Percentiles rank a stretch among this genome's conserved stretches.
phyloP scores from a whole-genome alignment of 805 yeast species.

The Candida golubevii region DNA sequence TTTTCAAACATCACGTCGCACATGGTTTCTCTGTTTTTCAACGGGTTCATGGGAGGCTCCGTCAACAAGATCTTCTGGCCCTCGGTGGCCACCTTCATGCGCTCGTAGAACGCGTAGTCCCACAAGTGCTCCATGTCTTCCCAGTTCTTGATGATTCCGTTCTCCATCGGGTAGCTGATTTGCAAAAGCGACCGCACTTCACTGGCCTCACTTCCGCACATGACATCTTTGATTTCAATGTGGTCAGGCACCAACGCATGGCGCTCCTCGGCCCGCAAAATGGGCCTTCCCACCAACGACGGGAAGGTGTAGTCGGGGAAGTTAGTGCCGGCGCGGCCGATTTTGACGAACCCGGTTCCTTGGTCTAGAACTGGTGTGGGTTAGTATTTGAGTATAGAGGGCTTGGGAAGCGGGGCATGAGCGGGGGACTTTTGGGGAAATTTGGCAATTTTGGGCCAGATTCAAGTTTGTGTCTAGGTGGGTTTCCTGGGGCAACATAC shows the following conservation, averaged over 20 bases:
- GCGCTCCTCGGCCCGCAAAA: slow-evolving; percentile 93
- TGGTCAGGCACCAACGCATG: slow-evolving; percentile 48
- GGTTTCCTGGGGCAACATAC: slow-evolving; percentile 8
- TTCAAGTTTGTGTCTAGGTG: no score
- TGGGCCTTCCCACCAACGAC: slow-evolving; percentile 95
- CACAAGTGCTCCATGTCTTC: slow-evolving; percentile 97
- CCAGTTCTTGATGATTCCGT: slow-evolving; percentile 94
- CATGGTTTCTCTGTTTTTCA: slow-evolving; percentile 86
- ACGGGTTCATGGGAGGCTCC: slow-evolving; percentile 97
- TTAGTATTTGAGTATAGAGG: slow-evolving; percentile 11
- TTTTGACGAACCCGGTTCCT: slow-evolving; percentile 97
- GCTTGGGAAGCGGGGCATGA: neutral
- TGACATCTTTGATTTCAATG: slow-evolving; percentile 84
- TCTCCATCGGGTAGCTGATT: slow-evolving; percentile 97
- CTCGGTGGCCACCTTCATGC: slow-evolving; percentile 69
- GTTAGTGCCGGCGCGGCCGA: slow-evolving; percentile 94
- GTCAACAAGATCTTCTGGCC: slow-evolving; percentile 84
- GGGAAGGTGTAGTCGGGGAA: slow-evolving; percentile 97
- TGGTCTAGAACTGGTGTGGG: slow-evolving; percentile 75
- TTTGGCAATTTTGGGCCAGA: no score
- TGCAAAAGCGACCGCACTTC: slow-evolving; percentile 86
- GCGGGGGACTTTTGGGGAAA: no score
- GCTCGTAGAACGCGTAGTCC: slow-evolving; percentile 95
- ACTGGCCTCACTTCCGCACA: slow-evolving; percentile 97
- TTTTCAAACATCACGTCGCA: slow-evolving; percentile 90